Conservation (phyloP, 2,329 filamentous ascomycete genomes). For the Plectosphaerella sp. region DNA sequence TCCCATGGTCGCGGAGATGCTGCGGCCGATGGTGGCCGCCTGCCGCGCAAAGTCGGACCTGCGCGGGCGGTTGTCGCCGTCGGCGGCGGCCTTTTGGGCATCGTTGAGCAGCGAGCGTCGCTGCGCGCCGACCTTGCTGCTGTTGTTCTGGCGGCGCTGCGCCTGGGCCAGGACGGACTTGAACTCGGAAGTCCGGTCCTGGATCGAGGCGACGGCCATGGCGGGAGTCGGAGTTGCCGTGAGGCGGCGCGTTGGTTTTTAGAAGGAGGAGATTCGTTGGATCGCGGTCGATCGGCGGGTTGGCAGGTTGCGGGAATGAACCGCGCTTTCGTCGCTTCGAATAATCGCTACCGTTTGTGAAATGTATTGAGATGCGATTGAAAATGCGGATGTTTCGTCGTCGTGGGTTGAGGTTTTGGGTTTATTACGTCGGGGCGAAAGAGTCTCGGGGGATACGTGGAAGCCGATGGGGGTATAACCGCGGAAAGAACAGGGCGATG, state of each 20-base stretch:
- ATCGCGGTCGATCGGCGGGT: too few species aligned
- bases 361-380: too few species aligned
- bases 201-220: slow-evolving; percentile 73
- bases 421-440: too few species aligned
- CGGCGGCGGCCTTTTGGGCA: slow-evolving; percentile 62
- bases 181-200: slow-evolving; percentile 96
- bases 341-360: too few species aligned
- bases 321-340: too few species aligned
- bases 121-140: slow-evolving; percentile 73
- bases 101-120: slow-evolving; percentile 75
- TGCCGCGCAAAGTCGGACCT: slow-evolving; percentile 90
- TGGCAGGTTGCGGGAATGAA: too few species aligned
- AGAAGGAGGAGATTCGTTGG: too few species aligned
- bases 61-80: slow-evolving; percentile 48
- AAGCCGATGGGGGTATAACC: too few species aligned
- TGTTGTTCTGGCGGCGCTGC: slow-evolving; percentile 71
- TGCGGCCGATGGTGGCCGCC: slow-evolving; percentile 86
- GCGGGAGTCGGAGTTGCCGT: slow-evolving; percentile 10
- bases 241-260: neutral
- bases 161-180: slow-evolving; percentile 83
- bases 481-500: too few species aligned
- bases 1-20: slow-evolving; percentile 87
- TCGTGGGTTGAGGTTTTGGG: too few species aligned
- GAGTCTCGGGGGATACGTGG: too few species aligned
- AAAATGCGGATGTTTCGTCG: too few species aligned